phyloP scores from a whole-genome alignment of 2,329 filamentous ascomycete species.

The Penicillium sp. region DNA sequence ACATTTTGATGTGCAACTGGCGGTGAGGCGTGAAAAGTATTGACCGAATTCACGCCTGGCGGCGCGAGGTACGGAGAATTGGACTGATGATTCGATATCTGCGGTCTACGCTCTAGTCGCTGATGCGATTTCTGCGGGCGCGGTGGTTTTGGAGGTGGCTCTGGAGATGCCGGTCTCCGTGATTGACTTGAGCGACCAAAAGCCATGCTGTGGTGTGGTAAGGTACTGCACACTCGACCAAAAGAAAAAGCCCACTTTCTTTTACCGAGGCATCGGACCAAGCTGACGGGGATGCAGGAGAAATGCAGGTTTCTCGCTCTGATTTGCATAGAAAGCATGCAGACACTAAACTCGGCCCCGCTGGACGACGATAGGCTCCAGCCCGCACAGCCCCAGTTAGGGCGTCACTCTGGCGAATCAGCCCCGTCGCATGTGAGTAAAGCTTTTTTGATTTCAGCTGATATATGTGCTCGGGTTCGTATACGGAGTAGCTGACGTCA shows the following conservation, averaged over 20 bases:
- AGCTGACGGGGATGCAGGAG: background rate
- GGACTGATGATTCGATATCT: background rate
- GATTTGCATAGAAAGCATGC: background rate
- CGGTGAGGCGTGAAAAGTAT: slow-evolving; percentile 1
- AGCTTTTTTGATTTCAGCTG: slow-evolving; percentile 3
- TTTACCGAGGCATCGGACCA: background rate
- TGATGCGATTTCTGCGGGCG: slow-evolving; percentile 1
- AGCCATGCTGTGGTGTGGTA: background rate
- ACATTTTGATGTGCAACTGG: slow-evolving; percentile 1
- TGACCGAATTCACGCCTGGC: slow-evolving; percentile 4
- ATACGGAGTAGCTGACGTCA: too few species aligned
- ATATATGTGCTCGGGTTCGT: too few species aligned
- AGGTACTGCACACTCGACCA: background rate
- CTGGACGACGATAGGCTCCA: background rate
- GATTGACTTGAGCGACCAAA: slow-evolving; percentile 1
- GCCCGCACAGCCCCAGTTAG: slow-evolving; percentile 7
- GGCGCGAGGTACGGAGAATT: background rate
- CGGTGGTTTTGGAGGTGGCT: slow-evolving; percentile 6
- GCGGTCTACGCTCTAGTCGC: background rate
- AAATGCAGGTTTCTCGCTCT: slow-evolving; percentile 2
- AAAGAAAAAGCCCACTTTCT: background rate
- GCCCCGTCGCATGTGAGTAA: background rate
- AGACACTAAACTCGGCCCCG: background rate
- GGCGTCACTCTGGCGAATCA: background rate
- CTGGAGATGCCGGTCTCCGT: background rate